These are phyloP conservation scores for Globisporangium takayamanum DNA, from an alignment of 352 stramenopile genomes.

Conservation along the genomic window DNA sequence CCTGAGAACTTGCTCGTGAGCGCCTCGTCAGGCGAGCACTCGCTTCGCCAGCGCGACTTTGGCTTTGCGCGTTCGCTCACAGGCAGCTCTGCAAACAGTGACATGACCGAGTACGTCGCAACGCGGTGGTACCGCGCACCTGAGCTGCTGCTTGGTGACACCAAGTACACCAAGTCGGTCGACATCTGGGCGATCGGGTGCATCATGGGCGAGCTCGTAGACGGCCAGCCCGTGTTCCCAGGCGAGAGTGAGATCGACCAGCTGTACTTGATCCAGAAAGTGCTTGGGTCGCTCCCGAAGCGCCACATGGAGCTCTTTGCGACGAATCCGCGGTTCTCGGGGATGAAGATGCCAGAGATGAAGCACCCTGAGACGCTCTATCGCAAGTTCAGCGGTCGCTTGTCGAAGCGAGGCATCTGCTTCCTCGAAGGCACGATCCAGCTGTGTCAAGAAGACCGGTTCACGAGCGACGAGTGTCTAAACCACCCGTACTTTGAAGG, in stretches of 20 bases:
- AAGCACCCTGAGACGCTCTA: conserved; percentile 89
- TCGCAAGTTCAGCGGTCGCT: conserved; percentile 84
- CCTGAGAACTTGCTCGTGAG: conserved; percentile 98
- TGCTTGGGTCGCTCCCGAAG: conserved; percentile 94
- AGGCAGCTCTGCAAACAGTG: conserved; percentile 63
- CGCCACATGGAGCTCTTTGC: conserved; percentile 90
- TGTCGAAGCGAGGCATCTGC: conserved; percentile 76
- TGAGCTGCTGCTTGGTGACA: conserved; percentile 98
- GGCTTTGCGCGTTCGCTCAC: conserved; percentile 88
- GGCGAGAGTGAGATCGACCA: conserved; percentile 99
- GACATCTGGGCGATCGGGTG: conserved; percentile 97
- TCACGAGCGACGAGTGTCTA: conserved; percentile 72
- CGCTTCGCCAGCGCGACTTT: conserved; percentile 99
- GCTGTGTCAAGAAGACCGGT: conserved; percentile 65
- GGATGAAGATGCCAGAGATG: conserved; percentile 91
- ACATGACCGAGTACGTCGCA: conserved; percentile 99
- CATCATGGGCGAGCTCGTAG: conserved; percentile 96
- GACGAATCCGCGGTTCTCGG: conserved; percentile 87
- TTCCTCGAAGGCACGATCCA: conserved; percentile 81
- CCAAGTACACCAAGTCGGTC: conserved; percentile 95
- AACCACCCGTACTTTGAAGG: conserved; percentile 88
- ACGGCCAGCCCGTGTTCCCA: conserved; percentile 97
- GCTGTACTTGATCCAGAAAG: conserved; percentile 98
- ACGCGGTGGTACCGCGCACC: conserved; percentile 98
- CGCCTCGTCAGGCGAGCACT: conserved; percentile 89